A percentile compares a stretch with the other conserved stretches of the same genome.
phyloP scores from a whole-genome alignment of 805 yeast genomes.

The Saturnispora besseyi region DNA sequence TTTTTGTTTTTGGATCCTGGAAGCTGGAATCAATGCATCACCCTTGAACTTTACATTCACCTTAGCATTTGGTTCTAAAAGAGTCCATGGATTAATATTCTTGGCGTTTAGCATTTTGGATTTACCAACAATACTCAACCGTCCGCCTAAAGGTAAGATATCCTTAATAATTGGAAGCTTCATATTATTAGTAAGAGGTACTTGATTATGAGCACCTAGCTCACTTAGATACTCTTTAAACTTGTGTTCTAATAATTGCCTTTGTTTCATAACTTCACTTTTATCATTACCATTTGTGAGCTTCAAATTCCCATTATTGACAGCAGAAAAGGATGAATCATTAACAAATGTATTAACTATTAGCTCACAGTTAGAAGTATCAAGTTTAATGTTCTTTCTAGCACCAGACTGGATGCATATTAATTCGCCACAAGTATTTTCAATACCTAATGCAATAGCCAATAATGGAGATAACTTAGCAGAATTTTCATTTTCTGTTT shows the following conservation, averaged over 20 bases:
- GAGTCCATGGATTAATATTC: constrained; percentile 6
- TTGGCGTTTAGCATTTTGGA: constrained; percentile 10
- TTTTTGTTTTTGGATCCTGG: constrained; percentile 26
- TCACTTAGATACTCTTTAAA: constrained; percentile 12
- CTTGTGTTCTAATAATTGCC: constrained; percentile 13
- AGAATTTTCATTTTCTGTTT: constrained; percentile 8
- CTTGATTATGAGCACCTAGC: not conserved
- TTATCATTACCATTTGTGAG: not conserved
- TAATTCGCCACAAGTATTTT: constrained; percentile 41
- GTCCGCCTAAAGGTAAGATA: constrained; percentile 50
- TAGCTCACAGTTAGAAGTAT: constrained; percentile 5
- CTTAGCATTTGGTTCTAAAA: constrained; percentile 27
- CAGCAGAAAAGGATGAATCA: constrained; percentile 25
- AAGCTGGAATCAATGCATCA: constrained; percentile 36
- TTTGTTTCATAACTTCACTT: constrained; percentile 10
- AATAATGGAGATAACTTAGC: constrained; percentile 21
- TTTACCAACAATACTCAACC: constrained; percentile 28
- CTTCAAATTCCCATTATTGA: constrained; percentile 3
- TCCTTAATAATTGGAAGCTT: constrained; percentile 44
- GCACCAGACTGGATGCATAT: constrained; percentile 36
- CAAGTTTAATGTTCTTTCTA: constrained; percentile 7
- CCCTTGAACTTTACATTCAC: constrained; percentile 32
- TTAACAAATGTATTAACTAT: constrained; percentile 47
- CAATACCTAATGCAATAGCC: constrained; percentile 48
- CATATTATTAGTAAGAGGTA: constrained; percentile 40